Percentiles rank a stretch among this genome's conserved stretches.
These are phyloP conservation scores for Suillus tomentosus DNA, from an alignment of 768 basidiomycete species.

Conservation along the genomic window DNA sequence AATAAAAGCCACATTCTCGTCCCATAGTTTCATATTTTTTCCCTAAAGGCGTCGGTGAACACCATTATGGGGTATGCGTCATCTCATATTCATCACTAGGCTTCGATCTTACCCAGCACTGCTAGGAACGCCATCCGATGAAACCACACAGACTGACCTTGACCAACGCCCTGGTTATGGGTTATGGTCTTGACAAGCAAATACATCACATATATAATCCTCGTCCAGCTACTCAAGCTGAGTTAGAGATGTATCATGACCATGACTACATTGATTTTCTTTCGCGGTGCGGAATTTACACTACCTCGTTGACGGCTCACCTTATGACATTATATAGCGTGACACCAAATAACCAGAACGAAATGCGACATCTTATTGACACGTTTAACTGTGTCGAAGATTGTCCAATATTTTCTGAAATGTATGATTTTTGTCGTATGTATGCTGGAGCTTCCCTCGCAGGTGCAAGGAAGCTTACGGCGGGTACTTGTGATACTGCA, in stretches of 20 bases:
- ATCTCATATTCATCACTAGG: background rate
- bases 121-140: slow-evolving; percentile 97
- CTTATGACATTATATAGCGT: slow-evolving; percentile 53
- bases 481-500: slow-evolving; percentile 90
- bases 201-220: slow-evolving; percentile 93
- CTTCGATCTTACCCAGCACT: slow-evolving; percentile 12
- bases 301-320: slow-evolving; percentile 3
- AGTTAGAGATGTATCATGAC: slow-evolving; percentile 91
- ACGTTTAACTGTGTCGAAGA: slow-evolving; percentile 96
- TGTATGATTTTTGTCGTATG: slow-evolving; percentile 93
- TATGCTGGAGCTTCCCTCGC: slow-evolving; percentile 92
- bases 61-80: slow-evolving; percentile 88
- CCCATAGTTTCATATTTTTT: slow-evolving; percentile 97
- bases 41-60: slow-evolving; percentile 89
- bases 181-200: slow-evolving; percentile 93
- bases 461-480: slow-evolving; percentile 83
- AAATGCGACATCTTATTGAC: slow-evolving; percentile 78
- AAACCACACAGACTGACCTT: slow-evolving; percentile 95
- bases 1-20: slow-evolving; percentile 40
- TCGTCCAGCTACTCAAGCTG: slow-evolving; percentile 82
- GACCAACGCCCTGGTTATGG: slow-evolving; percentile 93
- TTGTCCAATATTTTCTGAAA: slow-evolving; percentile 92
- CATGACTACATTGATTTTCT: slow-evolving; percentile 95
- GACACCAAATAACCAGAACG: slow-evolving; percentile 69
- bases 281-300: slow-evolving; percentile 59